Conservation (phyloP, 148 eudicot genomes). For the Linanthus parryae region DNA sequence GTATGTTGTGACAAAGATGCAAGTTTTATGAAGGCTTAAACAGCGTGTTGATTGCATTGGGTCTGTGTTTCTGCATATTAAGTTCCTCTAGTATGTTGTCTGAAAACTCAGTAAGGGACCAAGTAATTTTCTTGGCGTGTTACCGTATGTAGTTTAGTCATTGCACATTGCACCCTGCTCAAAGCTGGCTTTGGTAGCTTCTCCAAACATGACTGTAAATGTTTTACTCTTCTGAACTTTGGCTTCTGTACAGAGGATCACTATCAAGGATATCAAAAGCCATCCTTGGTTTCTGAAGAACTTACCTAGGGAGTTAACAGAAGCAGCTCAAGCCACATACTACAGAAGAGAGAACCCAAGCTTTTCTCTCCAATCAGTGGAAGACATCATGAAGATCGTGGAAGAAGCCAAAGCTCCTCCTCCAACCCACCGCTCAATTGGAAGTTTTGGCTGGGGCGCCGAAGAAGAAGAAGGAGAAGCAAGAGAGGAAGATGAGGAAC, state of each 20-base stretch:
- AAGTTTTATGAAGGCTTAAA: no score
- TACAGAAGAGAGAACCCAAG: conserved; percentile 66
- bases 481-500: conserved; percentile 25
- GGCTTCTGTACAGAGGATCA: conserved; percentile 48
- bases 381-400: conserved; percentile 78
- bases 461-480: conserved; percentile 52
- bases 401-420: conserved; percentile 65
- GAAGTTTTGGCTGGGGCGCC: conserved; percentile 62
- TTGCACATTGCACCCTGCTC: no score
- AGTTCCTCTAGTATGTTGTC: no score
- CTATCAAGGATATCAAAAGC: conserved; percentile 55
- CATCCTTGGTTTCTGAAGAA: conserved; percentile 86
- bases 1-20: no score
- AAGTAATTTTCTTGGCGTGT: no score
- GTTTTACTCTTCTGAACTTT: not conserved
- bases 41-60: no score
- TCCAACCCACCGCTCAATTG: conserved; percentile 41
- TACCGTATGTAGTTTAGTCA: no score
- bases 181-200: not conserved
- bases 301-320: conserved; percentile 69
- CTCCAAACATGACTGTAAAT: not conserved
- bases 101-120: no score
- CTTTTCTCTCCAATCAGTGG: conserved; percentile 63
- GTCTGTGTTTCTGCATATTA: no score
- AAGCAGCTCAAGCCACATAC: conserved; percentile 56